Evolutionary conservation across 768 basidiomycete genomes (phyloP).

Genomic region (Tubosaeta brunneosetosa): DNA sequence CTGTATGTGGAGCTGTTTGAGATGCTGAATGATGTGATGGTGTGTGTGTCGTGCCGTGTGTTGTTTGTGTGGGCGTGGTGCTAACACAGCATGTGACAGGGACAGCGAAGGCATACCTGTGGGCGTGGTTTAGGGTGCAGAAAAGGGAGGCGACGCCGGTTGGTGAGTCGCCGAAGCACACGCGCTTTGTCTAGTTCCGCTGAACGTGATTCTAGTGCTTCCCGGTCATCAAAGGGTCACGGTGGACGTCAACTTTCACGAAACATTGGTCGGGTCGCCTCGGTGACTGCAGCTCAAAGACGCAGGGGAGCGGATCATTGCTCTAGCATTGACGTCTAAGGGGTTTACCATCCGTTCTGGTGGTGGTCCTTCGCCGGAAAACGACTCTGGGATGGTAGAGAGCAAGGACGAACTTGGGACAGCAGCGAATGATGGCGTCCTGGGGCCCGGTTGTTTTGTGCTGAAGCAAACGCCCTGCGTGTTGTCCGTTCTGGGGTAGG

Average conservation of each 20-base stretch:
- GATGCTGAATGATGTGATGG: slow-evolving; percentile 85
- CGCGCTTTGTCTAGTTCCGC: not conserved
- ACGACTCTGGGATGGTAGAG: too few species aligned
- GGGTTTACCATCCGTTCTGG: too few species aligned
- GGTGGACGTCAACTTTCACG: slow-evolving; percentile 42
- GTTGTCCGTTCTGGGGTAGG: too few species aligned
- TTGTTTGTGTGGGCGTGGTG: not conserved
- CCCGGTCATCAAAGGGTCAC: slow-evolving; percentile 60
- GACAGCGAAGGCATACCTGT: slow-evolving; percentile 92
- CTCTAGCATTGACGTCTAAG: too few species aligned
- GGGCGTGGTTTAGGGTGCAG: slow-evolving; percentile 69
- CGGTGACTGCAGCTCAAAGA: slow-evolving; percentile 62
- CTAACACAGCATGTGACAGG: slow-evolving; percentile 37
- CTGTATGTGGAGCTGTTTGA: slow-evolving; percentile 77
- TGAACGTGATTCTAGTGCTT: slow-evolving; percentile 35
- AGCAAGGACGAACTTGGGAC: too few species aligned
- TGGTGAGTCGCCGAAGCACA: slow-evolving; percentile 35
- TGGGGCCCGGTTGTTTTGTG: too few species aligned
- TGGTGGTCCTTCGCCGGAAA: too few species aligned
- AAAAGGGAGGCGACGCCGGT: slow-evolving; percentile 47
- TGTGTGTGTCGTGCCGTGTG: slow-evolving; percentile 57
- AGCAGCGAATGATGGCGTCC: too few species aligned
- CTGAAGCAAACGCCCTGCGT: too few species aligned
- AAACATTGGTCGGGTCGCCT: slow-evolving; percentile 53
- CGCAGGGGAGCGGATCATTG: slow-evolving; percentile 66